phyloP scores from a whole-genome alignment of 257 asterid genomes.

The Nicotiana attenuata region DNA sequence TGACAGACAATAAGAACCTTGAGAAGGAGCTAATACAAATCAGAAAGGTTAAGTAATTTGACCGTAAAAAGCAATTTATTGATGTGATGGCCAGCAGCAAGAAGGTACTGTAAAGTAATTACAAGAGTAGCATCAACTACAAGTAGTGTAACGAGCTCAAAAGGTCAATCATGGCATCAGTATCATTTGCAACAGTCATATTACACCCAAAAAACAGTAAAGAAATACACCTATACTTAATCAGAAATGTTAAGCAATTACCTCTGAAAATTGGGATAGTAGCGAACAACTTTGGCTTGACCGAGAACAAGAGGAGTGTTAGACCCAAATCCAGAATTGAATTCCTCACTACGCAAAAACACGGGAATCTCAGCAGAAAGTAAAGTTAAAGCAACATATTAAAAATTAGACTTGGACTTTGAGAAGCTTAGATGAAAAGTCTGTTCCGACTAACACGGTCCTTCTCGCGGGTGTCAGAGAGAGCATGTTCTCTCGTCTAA shows the following conservation, averaged over 20 bases:
- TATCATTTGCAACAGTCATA: not conserved
- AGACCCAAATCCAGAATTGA: slow-evolving; percentile 84
- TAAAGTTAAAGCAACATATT: slow-evolving; percentile 10
- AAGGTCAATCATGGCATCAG: not conserved
- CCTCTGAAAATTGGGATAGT: slow-evolving; percentile 75
- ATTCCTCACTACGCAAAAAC: slow-evolving; percentile 65
- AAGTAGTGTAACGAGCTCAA: not conserved
- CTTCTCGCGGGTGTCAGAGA: no score
- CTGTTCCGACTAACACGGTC: no score
- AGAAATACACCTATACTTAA: not conserved
- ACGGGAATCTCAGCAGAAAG: slow-evolving; percentile 19
- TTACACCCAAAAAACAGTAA: slow-evolving; percentile 4
- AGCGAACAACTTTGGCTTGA: slow-evolving; percentile 82
- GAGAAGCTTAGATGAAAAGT: no score
- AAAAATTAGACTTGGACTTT: not conserved
- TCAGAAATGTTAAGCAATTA: slow-evolving; percentile 23
- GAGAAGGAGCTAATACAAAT: not conserved
- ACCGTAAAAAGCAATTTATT: not conserved
- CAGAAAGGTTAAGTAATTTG: slow-evolving; percentile 13
- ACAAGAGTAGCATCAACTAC: not conserved
- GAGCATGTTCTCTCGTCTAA: no score
- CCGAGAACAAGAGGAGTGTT: slow-evolving; percentile 86
- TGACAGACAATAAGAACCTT: slow-evolving; percentile 26
- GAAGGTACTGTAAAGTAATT: not conserved
- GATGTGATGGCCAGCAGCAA: not conserved